phyloP scores from a whole-genome alignment of 345 rosid genomes.

The Arabidopsis arenosa region DNA sequence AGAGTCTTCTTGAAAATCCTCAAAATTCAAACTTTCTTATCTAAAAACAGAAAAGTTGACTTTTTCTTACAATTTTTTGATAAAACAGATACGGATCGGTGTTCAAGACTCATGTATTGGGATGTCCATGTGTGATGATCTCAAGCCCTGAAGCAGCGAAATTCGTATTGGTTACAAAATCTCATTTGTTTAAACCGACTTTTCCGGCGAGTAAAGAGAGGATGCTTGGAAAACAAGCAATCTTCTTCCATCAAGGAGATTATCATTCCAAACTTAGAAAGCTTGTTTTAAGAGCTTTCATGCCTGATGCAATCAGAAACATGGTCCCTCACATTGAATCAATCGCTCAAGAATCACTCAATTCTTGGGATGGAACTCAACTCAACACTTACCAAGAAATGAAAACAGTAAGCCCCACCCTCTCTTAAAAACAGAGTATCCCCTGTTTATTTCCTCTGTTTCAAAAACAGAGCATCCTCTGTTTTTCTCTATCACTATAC shows the following conservation, averaged over 20 bases:
- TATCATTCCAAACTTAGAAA: constrained; percentile 75
- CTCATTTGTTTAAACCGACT: constrained; percentile 87
- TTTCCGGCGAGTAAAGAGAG: constrained; percentile 92
- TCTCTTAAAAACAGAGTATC: not conserved
- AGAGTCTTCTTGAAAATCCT: constrained; percentile 7
- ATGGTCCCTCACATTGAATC: constrained; percentile 65
- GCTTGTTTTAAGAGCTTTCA: constrained; percentile 68
- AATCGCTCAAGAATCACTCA: constrained; percentile 54
- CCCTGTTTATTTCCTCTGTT: not conserved
- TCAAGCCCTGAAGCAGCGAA: constrained; percentile 89
- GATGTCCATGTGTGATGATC: constrained; percentile 93
- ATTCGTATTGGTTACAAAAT: constrained; percentile 68
- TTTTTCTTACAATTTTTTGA: not conserved
- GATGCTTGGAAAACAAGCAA: constrained; percentile 79
- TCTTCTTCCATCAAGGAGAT: constrained; percentile 89
- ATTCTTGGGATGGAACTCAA: constrained; percentile 40
- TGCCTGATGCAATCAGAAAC: constrained; percentile 58
- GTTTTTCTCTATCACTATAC: not conserved
- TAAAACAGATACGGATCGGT: constrained; percentile 77
- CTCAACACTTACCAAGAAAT: constrained; percentile 78
- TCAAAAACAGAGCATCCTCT: constrained; percentile 9
- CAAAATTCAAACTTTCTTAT: not conserved
- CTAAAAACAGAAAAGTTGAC: constrained; percentile 26
- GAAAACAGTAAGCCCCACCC: constrained; percentile 62
- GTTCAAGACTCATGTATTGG: constrained; percentile 87